phyloP scores from a whole-genome alignment of 257 asterid species.

The Capsicum pubescens region DNA sequence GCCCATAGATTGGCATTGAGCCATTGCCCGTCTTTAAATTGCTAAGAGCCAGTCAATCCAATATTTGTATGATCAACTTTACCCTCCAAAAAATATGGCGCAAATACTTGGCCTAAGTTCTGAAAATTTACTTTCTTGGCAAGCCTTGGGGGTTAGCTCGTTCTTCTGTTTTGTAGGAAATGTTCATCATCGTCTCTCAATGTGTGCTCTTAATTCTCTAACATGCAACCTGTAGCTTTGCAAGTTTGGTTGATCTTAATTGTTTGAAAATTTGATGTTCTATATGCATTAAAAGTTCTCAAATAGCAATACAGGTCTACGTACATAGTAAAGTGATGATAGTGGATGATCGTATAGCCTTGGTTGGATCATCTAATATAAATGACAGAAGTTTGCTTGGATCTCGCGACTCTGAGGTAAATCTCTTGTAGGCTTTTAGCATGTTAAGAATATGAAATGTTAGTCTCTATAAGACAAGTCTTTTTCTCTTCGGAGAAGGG shows the following conservation, averaged over 20 bases:
- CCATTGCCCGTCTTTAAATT: neutral
- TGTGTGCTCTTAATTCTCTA: constrained; percentile 5
- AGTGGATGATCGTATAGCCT: constrained; percentile 76
- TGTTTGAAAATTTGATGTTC: neutral
- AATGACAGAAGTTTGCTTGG: constrained; percentile 98
- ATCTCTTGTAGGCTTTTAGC: constrained; percentile 17
- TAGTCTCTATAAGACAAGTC: neutral
- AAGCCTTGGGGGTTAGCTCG: neutral
- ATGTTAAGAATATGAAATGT: neutral
- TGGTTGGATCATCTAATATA: constrained; percentile 89
- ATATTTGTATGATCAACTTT: constrained; percentile 22
- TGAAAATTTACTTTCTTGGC: neutral
- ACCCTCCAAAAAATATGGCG: constrained; percentile 1
- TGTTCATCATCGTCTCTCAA: neutral
- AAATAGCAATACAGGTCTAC: constrained; percentile 57
- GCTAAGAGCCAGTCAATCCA: constrained; percentile 15
- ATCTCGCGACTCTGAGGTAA: constrained; percentile 96
- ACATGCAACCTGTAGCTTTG: neutral
- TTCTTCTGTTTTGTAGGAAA: neutral
- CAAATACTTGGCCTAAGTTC: neutral
- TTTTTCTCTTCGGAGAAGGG: neutral
- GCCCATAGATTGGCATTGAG: neutral
- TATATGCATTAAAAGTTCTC: neutral
- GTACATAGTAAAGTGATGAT: constrained; percentile 98
- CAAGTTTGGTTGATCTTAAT: neutral